Conservation (phyloP, 176 grass and related monocot species). For the Coix lacrymajobi region DNA sequence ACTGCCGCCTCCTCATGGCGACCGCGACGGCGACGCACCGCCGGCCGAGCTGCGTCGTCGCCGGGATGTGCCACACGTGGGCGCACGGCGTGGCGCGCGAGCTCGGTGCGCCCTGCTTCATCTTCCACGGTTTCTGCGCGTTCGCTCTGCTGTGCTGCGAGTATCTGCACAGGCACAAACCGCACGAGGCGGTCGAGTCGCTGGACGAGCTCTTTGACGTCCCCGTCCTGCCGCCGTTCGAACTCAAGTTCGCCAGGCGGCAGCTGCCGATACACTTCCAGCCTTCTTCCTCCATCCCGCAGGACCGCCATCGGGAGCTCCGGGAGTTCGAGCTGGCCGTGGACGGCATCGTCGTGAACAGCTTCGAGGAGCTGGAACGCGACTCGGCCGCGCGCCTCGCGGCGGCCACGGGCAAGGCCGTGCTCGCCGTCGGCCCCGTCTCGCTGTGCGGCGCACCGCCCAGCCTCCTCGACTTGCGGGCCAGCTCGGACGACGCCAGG, state of each 20-base stretch:
- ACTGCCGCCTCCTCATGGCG: not conserved
- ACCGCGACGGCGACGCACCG: not conserved
- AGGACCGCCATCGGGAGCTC: not conserved
- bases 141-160: constrained; percentile 39
- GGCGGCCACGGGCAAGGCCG: constrained; percentile 32
- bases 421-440: constrained; percentile 47
- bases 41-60: constrained; percentile 40
- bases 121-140: constrained; percentile 48
- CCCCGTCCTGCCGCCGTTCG: constrained; percentile 31
- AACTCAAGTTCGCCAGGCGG: constrained; percentile 29
- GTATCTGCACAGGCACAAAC: constrained; percentile 30
- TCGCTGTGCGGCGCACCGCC: constrained; percentile 26
- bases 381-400: constrained; percentile 20
- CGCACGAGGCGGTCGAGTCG: constrained; percentile 28
- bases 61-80: constrained; percentile 53
- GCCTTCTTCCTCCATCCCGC: not conserved
- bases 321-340: constrained; percentile 37
- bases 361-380: constrained; percentile 47
- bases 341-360: constrained; percentile 67
- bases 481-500: constrained; percentile 1
- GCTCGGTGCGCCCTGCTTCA: constrained; percentile 30
- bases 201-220: constrained; percentile 33
- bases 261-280: constrained; percentile 40
- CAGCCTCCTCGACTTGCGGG: not conserved
- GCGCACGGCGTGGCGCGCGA: constrained; percentile 33